A percentile compares a stretch with the other conserved stretches of the same genome.
phyloP scores from a whole-genome alignment of 345 rosid genomes.

The Brassica incana region DNA sequence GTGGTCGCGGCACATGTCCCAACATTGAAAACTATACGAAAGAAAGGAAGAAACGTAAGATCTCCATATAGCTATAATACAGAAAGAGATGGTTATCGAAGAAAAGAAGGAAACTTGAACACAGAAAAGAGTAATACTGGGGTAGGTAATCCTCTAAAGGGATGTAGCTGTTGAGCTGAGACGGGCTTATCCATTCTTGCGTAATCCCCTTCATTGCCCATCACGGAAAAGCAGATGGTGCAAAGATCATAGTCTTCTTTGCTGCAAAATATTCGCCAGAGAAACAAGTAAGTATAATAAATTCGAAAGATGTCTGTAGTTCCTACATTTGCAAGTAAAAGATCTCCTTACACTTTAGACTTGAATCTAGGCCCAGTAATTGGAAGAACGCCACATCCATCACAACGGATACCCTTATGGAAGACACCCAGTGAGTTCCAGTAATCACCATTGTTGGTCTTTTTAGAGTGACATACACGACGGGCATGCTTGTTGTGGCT shows the following conservation, averaged over 20 bases:
- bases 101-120: not conserved
- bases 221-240: constrained; percentile 68
- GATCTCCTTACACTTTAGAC: constrained; percentile 81
- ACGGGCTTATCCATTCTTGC: constrained; percentile 67
- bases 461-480: constrained; percentile 31
- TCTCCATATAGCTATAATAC: not conserved
- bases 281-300: not conserved
- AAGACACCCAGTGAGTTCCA: constrained; percentile 47
- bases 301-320: not conserved
- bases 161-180: constrained; percentile 32
- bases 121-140: constrained; percentile 43
- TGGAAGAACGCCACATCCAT: constrained; percentile 88
- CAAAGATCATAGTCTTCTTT: constrained; percentile 85
- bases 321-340: not conserved
- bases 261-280: constrained; percentile 45
- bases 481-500: constrained; percentile 20
- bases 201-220: constrained; percentile 72
- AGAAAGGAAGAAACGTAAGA: constrained; percentile 9
- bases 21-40: constrained; percentile 35
- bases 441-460: constrained; percentile 37
- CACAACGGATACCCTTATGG: constrained; percentile 87
- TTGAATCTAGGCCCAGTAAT: constrained; percentile 86
- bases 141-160: constrained; percentile 39
- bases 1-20: constrained; percentile 33
- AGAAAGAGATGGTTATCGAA: not conserved